phyloP scores from a whole-genome alignment of 257 asterid genomes.

The Craterostigma plantagineum region DNA sequence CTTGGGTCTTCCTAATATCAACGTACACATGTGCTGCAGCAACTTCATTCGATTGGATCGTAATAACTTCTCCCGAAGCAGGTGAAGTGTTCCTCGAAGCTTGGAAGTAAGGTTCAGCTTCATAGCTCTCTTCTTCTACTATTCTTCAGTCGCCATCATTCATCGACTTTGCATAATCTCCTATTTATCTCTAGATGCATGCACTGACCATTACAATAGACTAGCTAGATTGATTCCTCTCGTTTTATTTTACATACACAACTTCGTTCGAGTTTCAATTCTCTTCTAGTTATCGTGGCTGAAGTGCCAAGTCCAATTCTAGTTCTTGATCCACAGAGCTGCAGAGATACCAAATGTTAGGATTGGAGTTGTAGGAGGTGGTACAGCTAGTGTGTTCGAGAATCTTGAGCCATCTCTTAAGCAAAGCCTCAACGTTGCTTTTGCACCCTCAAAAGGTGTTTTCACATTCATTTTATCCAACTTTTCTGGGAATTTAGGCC shows the following conservation, averaged over 20 bases:
- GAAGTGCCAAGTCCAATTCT: neutral
- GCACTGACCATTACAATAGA: too few species aligned
- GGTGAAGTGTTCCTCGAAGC: constrained; percentile 65
- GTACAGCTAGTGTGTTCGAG: constrained; percentile 65
- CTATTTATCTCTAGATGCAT: too few species aligned
- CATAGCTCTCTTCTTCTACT: constrained; percentile 3
- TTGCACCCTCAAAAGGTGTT: constrained; percentile 62
- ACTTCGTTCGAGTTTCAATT: neutral
- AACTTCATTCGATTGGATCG: constrained; percentile 55
- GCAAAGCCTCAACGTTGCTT: constrained; percentile 31
- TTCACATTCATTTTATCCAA: neutral
- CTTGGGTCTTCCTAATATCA: constrained; percentile 11
- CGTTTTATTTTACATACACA: neutral
- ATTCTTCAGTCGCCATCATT: neutral
- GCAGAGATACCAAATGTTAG: constrained; percentile 55
- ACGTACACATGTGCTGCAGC: too few species aligned
- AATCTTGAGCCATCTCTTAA: constrained; percentile 22
- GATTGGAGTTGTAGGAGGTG: constrained; percentile 64
- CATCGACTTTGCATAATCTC: too few species aligned
- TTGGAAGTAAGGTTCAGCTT: constrained; percentile 49
- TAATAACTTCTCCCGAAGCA: constrained; percentile 80
- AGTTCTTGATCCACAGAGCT: constrained; percentile 21
- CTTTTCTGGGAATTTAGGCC: too few species aligned
- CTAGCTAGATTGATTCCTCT: too few species aligned
- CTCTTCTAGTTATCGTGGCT: neutral